Evolutionary conservation across 176 grass and related monocot species (phyloP).

Genomic region (Guadua angustifolia): DNA sequence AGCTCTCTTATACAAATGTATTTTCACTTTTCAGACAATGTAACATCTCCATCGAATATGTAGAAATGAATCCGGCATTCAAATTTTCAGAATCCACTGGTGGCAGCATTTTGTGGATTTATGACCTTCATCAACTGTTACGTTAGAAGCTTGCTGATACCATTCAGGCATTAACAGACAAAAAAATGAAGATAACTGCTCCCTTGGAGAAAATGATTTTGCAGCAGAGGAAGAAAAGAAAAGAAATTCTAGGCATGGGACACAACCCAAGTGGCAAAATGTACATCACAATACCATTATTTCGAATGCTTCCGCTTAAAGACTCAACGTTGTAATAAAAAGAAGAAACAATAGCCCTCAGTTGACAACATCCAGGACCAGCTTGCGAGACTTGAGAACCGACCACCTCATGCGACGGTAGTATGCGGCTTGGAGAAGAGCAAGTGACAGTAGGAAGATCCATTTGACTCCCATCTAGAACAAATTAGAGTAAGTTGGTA

Average conservation of each 20-base stretch:
- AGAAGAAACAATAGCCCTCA: constrained; percentile 49
- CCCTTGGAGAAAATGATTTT: constrained; percentile 44
- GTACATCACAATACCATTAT: constrained; percentile 65
- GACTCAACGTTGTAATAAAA: constrained; percentile 33
- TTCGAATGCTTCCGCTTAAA: constrained; percentile 50
- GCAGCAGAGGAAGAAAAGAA: constrained; percentile 42
- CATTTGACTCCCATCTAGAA: constrained; percentile 92
- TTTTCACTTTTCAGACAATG: too few relatives aligned
- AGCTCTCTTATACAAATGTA: too few relatives aligned
- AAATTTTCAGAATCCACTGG: too few relatives aligned
- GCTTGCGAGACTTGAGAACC: constrained; percentile 82
- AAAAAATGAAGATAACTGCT: constrained; percentile 37
- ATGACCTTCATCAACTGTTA: constrained; percentile 25
- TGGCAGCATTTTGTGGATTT: too few relatives aligned
- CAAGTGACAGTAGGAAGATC: constrained; percentile 95
- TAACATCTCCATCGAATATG: too few relatives aligned
- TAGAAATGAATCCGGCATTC: too few relatives aligned
- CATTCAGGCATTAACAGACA: constrained; percentile 34
- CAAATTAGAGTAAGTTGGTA: constrained; percentile 3
- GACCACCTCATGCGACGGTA: constrained; percentile 99
- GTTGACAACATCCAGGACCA: constrained; percentile 91
- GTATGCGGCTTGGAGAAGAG: constrained; percentile 96
- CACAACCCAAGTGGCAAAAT: constrained; percentile 55
- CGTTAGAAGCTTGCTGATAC: constrained; percentile 41
- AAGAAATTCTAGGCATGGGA: constrained; percentile 48